Evolutionary conservation across 805 yeast species (phyloP).

Genomic region (Pichia rugopelliculosa): DNA sequence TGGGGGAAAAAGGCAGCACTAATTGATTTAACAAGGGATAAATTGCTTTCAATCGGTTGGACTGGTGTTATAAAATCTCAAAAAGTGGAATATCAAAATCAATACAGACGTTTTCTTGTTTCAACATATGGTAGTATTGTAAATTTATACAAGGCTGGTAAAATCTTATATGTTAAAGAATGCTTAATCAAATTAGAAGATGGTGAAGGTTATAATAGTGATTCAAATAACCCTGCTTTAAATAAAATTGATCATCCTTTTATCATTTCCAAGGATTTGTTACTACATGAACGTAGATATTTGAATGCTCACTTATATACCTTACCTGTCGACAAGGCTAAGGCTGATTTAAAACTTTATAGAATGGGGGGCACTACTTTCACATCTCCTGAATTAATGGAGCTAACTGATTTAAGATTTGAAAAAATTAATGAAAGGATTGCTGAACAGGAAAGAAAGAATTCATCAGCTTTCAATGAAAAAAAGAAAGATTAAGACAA

Average conservation of each 20-base stretch:
- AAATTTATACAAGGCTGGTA: conserved; percentile 67
- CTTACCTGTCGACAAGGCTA: conserved; percentile 30
- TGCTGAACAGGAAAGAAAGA: conserved; percentile 5
- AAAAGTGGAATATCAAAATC: conserved; percentile 61
- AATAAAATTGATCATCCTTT: conserved; percentile 11
- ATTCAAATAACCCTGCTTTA: conserved; percentile 28
- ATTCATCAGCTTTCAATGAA: neutral
- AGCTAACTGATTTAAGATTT: conserved; percentile 35
- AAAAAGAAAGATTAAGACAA: conserved; percentile 6
- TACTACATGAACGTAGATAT: conserved; percentile 14
- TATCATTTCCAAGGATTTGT: conserved; percentile 26
- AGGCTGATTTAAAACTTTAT: conserved; percentile 47
- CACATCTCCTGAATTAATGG: conserved; percentile 34
- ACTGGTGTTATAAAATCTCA: conserved; percentile 81
- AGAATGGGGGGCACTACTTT: conserved; percentile 60
- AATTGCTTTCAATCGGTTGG: conserved; percentile 75
- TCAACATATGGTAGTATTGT: conserved; percentile 68
- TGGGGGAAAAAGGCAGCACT: conserved; percentile 32
- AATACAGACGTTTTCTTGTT: conserved; percentile 56
- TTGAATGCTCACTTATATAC: conserved; percentile 22
- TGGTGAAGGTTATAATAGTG: conserved; percentile 70
- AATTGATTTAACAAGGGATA: conserved; percentile 37
- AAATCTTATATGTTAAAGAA: conserved; percentile 47
- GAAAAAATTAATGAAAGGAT: conserved; percentile 24
- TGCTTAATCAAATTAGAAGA: conserved; percentile 57